These are phyloP conservation scores for Nothophaeocryptopus gaeumannii DNA, from an alignment of 2,329 filamentous ascomycete species.

Conservation along the genomic window DNA sequence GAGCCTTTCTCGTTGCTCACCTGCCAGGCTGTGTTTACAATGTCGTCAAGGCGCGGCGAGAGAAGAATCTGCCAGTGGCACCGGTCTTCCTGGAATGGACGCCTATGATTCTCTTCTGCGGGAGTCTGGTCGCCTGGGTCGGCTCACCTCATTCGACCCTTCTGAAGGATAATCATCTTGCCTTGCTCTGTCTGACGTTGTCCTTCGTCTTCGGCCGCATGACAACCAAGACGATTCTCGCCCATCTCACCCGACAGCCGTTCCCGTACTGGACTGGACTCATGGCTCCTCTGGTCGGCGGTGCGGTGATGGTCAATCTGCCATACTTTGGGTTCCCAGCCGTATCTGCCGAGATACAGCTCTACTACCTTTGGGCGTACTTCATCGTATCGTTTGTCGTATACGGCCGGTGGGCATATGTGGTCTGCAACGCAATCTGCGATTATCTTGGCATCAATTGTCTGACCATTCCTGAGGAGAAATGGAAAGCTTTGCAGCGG, in stretches of 20 bases:
- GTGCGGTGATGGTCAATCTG: constrained; percentile 78
- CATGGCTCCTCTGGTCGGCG: constrained; percentile 79
- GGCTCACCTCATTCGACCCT: constrained; percentile 84
- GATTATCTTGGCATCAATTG: constrained; percentile 91
- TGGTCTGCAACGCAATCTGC: constrained; percentile 90
- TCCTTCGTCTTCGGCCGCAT: constrained; percentile 97
- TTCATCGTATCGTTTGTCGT: constrained; percentile 78
- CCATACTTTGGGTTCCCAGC: constrained; percentile 70
- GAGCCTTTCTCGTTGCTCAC: constrained; percentile 57
- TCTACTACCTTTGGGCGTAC: constrained; percentile 80
- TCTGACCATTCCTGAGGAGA: constrained; percentile 66
- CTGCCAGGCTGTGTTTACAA: constrained; percentile 87
- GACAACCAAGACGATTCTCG: constrained; percentile 98
- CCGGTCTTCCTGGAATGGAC: constrained; percentile 93
- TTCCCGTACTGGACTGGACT: constrained; percentile 97
- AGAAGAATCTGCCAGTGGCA: constrained; percentile 68
- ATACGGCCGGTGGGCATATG: constrained; percentile 88
- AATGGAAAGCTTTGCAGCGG: constrained; percentile 31
- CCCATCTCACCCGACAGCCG: constrained; percentile 86
- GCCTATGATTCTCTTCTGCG: constrained; percentile 78
- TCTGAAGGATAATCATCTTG: constrained; percentile 78
- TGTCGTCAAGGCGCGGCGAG: constrained; percentile 72
- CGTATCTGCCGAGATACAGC: constrained; percentile 61
- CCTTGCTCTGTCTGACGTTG: constrained; percentile 89
- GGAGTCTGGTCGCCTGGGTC: constrained; percentile 76